Evolutionary conservation across 106 monocot species (phyloP), one percentile per base, ranked within the genome.

Genomic region (Amphibolis antarctica): DNA sequence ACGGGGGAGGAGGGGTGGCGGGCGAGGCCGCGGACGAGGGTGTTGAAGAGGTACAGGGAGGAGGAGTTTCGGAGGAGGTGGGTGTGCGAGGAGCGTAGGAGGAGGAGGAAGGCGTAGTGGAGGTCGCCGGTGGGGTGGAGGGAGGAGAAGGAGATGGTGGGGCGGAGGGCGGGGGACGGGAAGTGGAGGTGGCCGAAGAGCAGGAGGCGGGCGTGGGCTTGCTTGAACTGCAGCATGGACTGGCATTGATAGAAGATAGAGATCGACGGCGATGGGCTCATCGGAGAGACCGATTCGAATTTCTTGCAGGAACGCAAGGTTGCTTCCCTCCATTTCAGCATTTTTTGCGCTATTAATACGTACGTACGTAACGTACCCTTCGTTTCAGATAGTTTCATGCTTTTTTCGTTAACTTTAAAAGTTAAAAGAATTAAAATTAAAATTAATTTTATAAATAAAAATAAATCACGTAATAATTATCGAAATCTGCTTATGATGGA

Each of bases 91-190:
- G 57, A 15, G 68, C 53, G 15, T 28, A 71, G 62, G 71, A 71
- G 62, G 36, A 62, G 52, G 53, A 62, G 18, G 63, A 63, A 29
- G 36, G 43, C 52, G 71, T 71, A 71, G 27, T 26, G 71, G 44
- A 71, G 62, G 62, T 71, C 71, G 62, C 71, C 73, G 29, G 44
- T 23, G 44, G 64, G 72, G 65, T 58, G 46, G 73, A 65, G 66
- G 48, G 73, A 64, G 46, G 73, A 44, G 66, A 48, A 48, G 31
- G 65, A 58, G 65, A 66, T 19, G 58, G 58, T 29, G 71, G 61
- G 46, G 3, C 65, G 73, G 46, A 66, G 53, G 44, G 55, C 44
- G 58, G 45, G 27, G 19, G 24, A 1, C 19, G 72, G 55, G 11
- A 43, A 17, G 42, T 42, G 64, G 42, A 20, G 28, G 54, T 44